Base-by-base conservation (phyloP, 179 eudicot species). In the Pouteria campechiana region DNA sequence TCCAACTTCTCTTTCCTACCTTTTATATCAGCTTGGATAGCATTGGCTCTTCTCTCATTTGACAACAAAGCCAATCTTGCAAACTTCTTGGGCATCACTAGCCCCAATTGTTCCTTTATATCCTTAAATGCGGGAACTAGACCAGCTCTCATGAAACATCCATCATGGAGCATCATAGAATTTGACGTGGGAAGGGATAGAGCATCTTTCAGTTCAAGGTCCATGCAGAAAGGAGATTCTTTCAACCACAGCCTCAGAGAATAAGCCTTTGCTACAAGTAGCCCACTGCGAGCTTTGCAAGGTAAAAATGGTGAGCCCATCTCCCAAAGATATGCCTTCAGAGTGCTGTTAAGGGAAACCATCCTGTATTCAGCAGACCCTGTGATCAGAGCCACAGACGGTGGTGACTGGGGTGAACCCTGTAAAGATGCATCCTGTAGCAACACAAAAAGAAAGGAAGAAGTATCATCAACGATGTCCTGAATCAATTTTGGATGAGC, bases 281-380 rank as follows among this genome's bases (percentile, higher is more conserved):
- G 32, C 37, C 99, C 99, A 25, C 49, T 75, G 28, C 93, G 65
- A 46, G 88, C 73, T 64, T 67, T 70, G 60, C 94, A 83, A 23
- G 99, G 99, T 29, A 92, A 62, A 71, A 92, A 92, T 9, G 99
- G 99, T 19, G 99, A 87, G 17, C 94, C 99, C 96, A 92, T 92
- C 63, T 92, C 99, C 96, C 96, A 92, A 32, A 92, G 94, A 57
- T 49, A 87, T 28, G 94, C 85, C 55, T 82, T 92, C 53, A 92
- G 28, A 16, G 99, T 82, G 60, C 77, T 79, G 65, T 80, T 80
- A 37, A 92, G 43, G 25, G 96, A 92, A 48, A 87, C 83, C 34
- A 65, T 69, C 52, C 83, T 87, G 82, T 87, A 87, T 36, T 69
- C 85, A 0, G 96, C 61, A 20, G 72, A 69, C 29, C 99, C 99